These are phyloP conservation scores for Clarireedia paspali DNA, from an alignment of 2,329 filamentous ascomycete species.

Conservation along the genomic window DNA sequence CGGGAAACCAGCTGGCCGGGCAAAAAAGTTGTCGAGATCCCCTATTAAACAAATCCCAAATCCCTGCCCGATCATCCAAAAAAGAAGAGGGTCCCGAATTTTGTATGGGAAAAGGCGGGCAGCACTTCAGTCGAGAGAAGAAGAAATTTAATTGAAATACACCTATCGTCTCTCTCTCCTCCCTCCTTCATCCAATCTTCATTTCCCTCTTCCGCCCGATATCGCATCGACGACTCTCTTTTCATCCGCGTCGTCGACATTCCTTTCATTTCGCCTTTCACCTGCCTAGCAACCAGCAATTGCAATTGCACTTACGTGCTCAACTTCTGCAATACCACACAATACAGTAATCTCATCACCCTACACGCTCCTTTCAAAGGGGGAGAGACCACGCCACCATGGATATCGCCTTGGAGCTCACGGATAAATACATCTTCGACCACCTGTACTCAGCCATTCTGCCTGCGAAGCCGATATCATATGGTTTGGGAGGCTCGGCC, in stretches of 20 bases:
- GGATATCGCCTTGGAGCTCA: constrained; percentile 85
- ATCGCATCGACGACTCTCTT: constrained; percentile 1
- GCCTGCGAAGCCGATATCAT: constrained; percentile 50
- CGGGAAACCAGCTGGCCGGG: too few relatives aligned
- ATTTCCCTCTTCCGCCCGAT: background rate
- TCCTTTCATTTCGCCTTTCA: background rate
- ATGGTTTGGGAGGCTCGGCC: constrained; percentile 41
- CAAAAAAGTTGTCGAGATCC: too few relatives aligned
- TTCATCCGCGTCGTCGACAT: background rate
- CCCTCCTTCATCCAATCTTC: background rate
- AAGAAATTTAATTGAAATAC: background rate
- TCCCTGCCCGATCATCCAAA: too few relatives aligned
- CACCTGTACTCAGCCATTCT: constrained; percentile 64
- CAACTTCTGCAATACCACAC: background rate
- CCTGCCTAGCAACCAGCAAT: too few relatives aligned
- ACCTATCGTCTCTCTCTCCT: background rate
- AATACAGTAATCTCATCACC: too few relatives aligned
- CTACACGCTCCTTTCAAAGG: too few relatives aligned
- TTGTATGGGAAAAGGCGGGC: too few relatives aligned
- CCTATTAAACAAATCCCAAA: too few relatives aligned
- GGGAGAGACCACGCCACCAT: constrained; percentile 43
- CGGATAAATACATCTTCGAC: constrained; percentile 78
- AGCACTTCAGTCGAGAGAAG: background rate
- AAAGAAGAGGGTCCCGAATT: background rate
- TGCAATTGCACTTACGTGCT: background rate